phyloP scores from a whole-genome alignment of 78 protist genomes.

The Capsaspora owczarzaki region DNA sequence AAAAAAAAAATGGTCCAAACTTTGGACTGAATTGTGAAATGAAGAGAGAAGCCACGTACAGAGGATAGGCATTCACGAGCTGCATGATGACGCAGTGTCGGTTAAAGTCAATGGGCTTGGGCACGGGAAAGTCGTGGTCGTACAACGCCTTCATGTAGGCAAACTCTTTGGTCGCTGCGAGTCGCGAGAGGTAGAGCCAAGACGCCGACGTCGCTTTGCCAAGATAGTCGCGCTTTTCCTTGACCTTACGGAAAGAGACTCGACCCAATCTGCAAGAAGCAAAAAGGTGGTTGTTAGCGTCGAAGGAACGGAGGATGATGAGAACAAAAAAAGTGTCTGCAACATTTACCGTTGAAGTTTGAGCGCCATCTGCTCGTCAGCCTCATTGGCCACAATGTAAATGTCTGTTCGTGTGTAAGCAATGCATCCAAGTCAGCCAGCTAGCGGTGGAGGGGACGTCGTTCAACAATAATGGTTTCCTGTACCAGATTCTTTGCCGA shows the following conservation, averaged over 20 bases:
- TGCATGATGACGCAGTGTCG: slow-evolving; percentile 92
- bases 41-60: slow-evolving; percentile 20
- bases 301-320: background rate
- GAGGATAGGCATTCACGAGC: slow-evolving; percentile 69
- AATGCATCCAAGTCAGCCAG: background rate
- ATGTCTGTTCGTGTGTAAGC: slow-evolving; percentile 46
- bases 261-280: slow-evolving; percentile 96
- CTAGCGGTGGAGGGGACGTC: background rate
- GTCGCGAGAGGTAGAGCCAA: slow-evolving; percentile 92
- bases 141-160: slow-evolving; percentile 93
- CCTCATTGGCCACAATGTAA: slow-evolving; percentile 41
- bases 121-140: slow-evolving; percentile 86
- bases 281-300: background rate
- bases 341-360: slow-evolving; percentile 47
- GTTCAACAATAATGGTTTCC: too few relatives aligned
- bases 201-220: slow-evolving; percentile 19
- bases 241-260: slow-evolving; percentile 84
- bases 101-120: slow-evolving; percentile 85
- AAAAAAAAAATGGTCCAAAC: background rate
- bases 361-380: slow-evolving; percentile 48
- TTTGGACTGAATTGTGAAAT: background rate
- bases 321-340: background rate
- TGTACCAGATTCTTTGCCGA: slow-evolving; percentile 95
- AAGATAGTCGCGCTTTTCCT: slow-evolving; percentile 60
- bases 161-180: slow-evolving; percentile 92